A percentile compares a stretch with the other conserved stretches of the same genome.
Conservation (phyloP, 2,329 filamentous ascomycete species). For the Calonectria multiphialidica region DNA sequence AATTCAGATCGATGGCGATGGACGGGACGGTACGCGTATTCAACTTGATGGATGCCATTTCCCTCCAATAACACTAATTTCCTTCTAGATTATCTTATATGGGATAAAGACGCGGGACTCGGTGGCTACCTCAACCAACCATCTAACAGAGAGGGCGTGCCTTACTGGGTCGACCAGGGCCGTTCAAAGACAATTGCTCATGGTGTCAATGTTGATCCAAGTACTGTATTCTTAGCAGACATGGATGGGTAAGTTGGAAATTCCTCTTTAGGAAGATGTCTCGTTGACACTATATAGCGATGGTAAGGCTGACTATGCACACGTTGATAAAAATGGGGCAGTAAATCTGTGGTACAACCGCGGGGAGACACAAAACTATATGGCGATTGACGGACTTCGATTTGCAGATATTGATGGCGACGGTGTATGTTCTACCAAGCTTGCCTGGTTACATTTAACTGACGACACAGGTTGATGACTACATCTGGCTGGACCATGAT, state of each 20-base stretch:
- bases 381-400: conserved; percentile 15
- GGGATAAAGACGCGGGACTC: conserved; percentile 19
- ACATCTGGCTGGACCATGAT: conserved; percentile 22
- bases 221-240: conserved; percentile 31
- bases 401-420: conserved; percentile 30
- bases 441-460: background rate
- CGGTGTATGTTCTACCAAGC: background rate
- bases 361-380: background rate
- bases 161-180: conserved; percentile 14
- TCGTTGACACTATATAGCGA: background rate
- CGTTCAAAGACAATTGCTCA: conserved; percentile 13
- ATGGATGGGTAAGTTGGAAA: conserved; percentile 36
- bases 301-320: conserved; percentile 34
- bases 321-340: conserved; percentile 25
- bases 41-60: too few relatives aligned
- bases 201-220: conserved; percentile 21
- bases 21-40: conserved; percentile 20
- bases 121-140: conserved; percentile 25
- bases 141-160: conserved; percentile 13
- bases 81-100: conserved; percentile 31
- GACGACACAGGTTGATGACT: conserved; percentile 4
- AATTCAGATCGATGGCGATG: conserved; percentile 22
- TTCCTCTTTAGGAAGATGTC: too few relatives aligned
- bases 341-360: conserved; percentile 42
- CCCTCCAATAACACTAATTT: too few relatives aligned